A percentile compares a stretch with the other conserved stretches of the same genome.
Evolutionary conservation across 768 basidiomycete genomes (phyloP).

Genomic region (Hygrocybe coccinea): DNA sequence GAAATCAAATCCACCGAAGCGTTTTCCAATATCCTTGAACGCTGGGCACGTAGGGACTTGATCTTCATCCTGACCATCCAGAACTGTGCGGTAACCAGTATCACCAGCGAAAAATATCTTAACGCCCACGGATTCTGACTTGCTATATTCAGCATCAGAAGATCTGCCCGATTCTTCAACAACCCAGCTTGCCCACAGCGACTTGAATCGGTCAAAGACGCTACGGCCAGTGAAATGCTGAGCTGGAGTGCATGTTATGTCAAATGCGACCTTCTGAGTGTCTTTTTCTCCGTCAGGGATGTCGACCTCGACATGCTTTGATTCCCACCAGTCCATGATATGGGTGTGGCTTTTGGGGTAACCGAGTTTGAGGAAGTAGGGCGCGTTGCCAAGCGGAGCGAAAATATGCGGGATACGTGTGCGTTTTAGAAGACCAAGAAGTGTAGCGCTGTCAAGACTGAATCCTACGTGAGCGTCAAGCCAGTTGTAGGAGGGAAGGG

Average conservation of each 20-base stretch:
- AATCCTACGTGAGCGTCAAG: neutral
- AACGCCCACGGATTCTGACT: slow-evolving; percentile 28
- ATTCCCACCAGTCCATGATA: slow-evolving; percentile 65
- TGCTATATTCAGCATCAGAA: slow-evolving; percentile 19
- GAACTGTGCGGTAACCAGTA: slow-evolving; percentile 55
- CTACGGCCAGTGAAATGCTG: slow-evolving; percentile 60
- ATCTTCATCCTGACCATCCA: slow-evolving; percentile 44
- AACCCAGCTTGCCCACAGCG: slow-evolving; percentile 66
- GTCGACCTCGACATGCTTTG: slow-evolving; percentile 29
- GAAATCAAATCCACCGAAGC: slow-evolving; percentile 60
- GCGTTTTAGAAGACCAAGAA: slow-evolving; percentile 31
- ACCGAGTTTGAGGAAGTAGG: slow-evolving; percentile 38
- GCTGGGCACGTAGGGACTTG: slow-evolving; percentile 61
- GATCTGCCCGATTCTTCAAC: slow-evolving; percentile 39
- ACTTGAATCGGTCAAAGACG: slow-evolving; percentile 47
- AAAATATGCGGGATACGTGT: slow-evolving; percentile 47
- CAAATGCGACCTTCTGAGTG: slow-evolving; percentile 26
- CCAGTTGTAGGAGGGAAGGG: neutral
- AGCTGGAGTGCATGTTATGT: slow-evolving; percentile 55
- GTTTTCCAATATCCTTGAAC: slow-evolving; percentile 65
- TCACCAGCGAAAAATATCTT: slow-evolving; percentile 66
- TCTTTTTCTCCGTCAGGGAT: neutral
- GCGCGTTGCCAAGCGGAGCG: slow-evolving; percentile 50
- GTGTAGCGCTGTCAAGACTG: slow-evolving; percentile 45
- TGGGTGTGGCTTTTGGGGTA: slow-evolving; percentile 39